A percentile compares a stretch with the other conserved stretches of the same genome.
Conservation (phyloP, 306 rosid genomes). For the Casuarina cunninghamiana region DNA sequence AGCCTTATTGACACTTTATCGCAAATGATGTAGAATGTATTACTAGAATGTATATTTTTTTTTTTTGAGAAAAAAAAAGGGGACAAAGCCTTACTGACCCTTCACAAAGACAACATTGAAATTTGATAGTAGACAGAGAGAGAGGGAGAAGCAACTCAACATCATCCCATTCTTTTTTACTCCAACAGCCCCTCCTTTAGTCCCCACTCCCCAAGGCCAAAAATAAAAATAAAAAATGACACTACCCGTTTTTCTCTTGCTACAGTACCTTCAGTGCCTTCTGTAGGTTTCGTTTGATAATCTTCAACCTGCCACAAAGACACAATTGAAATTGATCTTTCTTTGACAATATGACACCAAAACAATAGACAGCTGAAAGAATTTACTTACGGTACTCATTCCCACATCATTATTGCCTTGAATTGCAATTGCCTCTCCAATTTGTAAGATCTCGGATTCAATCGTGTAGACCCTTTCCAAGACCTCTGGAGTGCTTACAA, state of each 20-base stretch:
- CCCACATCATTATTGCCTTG: constrained; percentile 79
- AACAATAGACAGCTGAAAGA: constrained; percentile 17
- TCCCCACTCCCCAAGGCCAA: neutral
- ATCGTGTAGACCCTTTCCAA: constrained; percentile 82
- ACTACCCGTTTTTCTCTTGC: constrained; percentile 16
- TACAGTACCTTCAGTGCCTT: constrained; percentile 57
- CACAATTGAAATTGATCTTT: constrained; percentile 28
- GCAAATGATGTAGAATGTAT: neutral
- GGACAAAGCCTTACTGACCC: neutral
- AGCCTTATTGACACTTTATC: neutral
- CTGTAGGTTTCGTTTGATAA: constrained; percentile 60
- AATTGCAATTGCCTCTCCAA: constrained; percentile 89
- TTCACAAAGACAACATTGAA: neutral
- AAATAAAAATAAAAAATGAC: neutral
- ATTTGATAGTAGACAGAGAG: neutral
- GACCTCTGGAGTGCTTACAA: constrained; percentile 93
- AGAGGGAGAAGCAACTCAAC: neutral
- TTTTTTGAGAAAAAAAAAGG: neutral
- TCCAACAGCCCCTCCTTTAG: neutral
- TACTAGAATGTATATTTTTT: neutral
- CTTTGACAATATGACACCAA: neutral
- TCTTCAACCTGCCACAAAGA: constrained; percentile 67
- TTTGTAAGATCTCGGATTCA: constrained; percentile 91
- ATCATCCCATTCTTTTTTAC: neutral
- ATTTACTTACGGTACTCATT: constrained; percentile 53